Evolutionary conservation across 345 rosid genomes (phyloP).

Genomic region (Melaleuca quinquenervia): DNA sequence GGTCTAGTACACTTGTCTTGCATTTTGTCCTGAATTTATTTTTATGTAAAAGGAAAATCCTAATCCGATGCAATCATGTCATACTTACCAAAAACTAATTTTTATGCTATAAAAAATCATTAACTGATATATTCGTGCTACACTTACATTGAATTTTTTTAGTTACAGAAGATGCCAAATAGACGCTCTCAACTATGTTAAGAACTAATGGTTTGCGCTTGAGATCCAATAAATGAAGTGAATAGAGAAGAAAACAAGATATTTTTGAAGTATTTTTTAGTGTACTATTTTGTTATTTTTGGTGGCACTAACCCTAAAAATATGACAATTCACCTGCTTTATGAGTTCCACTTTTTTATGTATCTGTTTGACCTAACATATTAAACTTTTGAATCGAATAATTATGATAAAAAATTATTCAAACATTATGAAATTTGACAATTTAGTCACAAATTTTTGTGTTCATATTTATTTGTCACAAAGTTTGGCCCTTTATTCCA

Average conservation of each 20-base stretch:
- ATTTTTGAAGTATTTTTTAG: neutral
- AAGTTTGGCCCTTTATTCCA: neutral
- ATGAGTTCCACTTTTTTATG: too few relatives aligned
- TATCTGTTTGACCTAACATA: too few relatives aligned
- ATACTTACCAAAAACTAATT: neutral
- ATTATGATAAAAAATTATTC: neutral
- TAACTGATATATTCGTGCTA: neutral
- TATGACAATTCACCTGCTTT: neutral
- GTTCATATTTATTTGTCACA: too few relatives aligned
- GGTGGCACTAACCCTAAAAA: neutral
- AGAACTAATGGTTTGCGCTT: neutral
- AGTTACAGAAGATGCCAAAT: neutral
- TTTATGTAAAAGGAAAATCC: neutral
- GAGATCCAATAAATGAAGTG: neutral
- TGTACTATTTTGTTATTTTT: too few relatives aligned
- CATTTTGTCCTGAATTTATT: neutral
- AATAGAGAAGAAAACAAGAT: neutral
- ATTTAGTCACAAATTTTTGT: too few relatives aligned
- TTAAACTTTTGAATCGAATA: too few relatives aligned
- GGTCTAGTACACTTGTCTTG: too few relatives aligned
- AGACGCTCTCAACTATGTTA: neutral
- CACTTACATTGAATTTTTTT: neutral
- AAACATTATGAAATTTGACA: neutral
- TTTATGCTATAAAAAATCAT: neutral
- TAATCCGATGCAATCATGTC: fast-evolving